Base-by-base conservation (phyloP, 169 alveolate genomes). In the Plasmodium gaboni region DNA sequence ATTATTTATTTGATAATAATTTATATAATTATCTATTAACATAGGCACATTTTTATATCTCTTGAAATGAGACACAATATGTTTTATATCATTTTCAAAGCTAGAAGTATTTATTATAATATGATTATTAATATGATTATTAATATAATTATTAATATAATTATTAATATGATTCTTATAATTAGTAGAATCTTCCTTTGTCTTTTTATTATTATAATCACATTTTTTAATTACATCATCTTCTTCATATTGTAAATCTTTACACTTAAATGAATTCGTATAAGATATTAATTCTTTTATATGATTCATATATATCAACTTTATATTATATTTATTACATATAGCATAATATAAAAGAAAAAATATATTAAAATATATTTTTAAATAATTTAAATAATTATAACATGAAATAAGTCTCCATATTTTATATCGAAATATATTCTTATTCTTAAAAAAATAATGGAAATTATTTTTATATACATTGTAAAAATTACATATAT, bases 401-500 rank as follows among this genome's bases (percentile, higher is more conserved):
- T 76, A 76, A 6, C 76, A 63, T 3, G 89, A 74, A 22, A 76
- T 76, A 4, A 24, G 7, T 26, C 89, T 44, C 89, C 89, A 76
- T 1, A 50, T 12, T 12, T 59, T 68, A 22, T 24, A 65, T 42
- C 89, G 15, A 51, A 76, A 76, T 13, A 76, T 64, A 38, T 76
- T 76, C 1, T 64, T 53, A 13, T 76, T 76, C 19, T 76, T 13
- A 12, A 76, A 63, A 55, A 13, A 38, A 13, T 13, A 13, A 51
- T 22, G 7, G 13, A 64, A 61, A 10, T 76, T 53, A 2, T 64
- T 65, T 76, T 46, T 76, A 53, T 76, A 50, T 9, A 55, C 76
- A 68, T 76, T 68, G 70, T 76, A 76, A 22, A 32, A 63, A 24
- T 64, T 50, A 57, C 22, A 50, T 17, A 65, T 42, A 12, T 76